A percentile compares a stretch with the other conserved stretches of the same genome.
Conservation (phyloP, 2,329 filamentous ascomycete genomes). For the Piedraia hortae region DNA sequence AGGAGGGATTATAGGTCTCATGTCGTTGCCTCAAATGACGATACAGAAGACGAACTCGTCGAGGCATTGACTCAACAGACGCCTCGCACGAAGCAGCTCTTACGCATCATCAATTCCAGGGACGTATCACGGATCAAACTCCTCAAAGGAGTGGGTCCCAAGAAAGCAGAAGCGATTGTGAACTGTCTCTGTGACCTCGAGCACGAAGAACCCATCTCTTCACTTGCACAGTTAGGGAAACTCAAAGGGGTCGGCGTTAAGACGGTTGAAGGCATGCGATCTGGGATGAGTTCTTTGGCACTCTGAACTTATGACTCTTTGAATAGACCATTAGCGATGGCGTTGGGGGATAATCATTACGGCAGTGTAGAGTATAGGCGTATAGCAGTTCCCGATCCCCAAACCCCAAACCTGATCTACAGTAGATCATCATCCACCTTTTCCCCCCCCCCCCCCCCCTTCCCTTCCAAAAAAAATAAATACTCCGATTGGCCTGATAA, state of each 20-base stretch:
- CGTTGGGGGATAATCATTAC: too few species aligned
- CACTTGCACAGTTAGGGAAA: constrained; percentile 18
- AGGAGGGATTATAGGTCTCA: too few species aligned
- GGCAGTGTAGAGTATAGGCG: too few species aligned
- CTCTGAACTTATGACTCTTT: constrained; percentile 2
- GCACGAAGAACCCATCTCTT: constrained; percentile 9
- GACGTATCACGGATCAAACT: constrained; percentile 36
- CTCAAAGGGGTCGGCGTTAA: constrained; percentile 22
- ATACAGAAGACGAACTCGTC: constrained; percentile 11
- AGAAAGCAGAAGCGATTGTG: constrained; percentile 33
- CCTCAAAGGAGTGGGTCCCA: constrained; percentile 42
- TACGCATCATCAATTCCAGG: constrained; percentile 46
- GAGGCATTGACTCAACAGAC: constrained; percentile 13
- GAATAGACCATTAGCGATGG: constrained; percentile 1
- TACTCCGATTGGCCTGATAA: too few species aligned
- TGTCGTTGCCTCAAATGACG: constrained; percentile 5
- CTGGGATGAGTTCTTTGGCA: constrained; percentile 10
- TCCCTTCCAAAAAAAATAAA: too few species aligned
- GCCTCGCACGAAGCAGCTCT: constrained; percentile 32
- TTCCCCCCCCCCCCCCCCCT: too few species aligned
- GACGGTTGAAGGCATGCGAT: constrained; percentile 24
- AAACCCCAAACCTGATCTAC: too few species aligned
- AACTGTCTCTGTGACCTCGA: constrained; percentile 21
- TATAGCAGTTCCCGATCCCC: too few species aligned
- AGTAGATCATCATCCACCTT: too few species aligned